Conservation (phyloP, 176 grass and related monocot species). For the Juncus inflexus region DNA sequence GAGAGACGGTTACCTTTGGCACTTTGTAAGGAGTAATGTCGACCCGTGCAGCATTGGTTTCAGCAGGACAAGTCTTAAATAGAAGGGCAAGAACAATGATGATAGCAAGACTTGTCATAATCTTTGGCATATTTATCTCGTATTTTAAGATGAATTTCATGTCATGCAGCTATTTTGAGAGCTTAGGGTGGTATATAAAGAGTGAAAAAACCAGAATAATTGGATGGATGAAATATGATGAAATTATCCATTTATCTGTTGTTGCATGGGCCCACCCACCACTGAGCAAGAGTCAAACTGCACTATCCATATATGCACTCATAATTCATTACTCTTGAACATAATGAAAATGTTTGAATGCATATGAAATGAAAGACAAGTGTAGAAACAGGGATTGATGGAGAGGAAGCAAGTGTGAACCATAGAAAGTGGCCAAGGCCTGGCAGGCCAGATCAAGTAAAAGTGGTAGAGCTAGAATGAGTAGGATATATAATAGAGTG, state of each 20-base stretch:
- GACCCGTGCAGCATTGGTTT: background rate
- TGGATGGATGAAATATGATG: conserved; percentile 13
- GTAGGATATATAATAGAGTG: too few species aligned
- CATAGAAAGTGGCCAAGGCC: background rate
- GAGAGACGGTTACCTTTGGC: background rate
- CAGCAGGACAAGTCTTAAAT: background rate
- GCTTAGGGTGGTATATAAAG: conserved; percentile 5
- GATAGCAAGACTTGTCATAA: conserved; percentile 4
- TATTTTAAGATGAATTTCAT: background rate
- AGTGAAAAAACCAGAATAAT: background rate
- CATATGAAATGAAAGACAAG: background rate
- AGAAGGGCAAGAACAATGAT: conserved; percentile 6
- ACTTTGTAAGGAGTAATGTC: background rate
- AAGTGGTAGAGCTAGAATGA: background rate
- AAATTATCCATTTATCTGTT: conserved; percentile 10
- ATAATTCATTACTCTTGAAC: too few species aligned
- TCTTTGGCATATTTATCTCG: background rate
- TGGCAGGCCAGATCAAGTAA: background rate
- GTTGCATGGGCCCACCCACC: conserved; percentile 4
- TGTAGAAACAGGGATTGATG: background rate
- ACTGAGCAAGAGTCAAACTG: conserved; percentile 8
- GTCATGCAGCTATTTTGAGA: background rate
- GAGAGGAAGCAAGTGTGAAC: background rate
- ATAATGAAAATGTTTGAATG: too few species aligned
- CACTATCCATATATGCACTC: background rate